A percentile compares a stretch with the other conserved stretches of the same genome.
Evolutionary conservation across 306 rosid genomes (phyloP).

Genomic region (Chamaecrista fasciculata): DNA sequence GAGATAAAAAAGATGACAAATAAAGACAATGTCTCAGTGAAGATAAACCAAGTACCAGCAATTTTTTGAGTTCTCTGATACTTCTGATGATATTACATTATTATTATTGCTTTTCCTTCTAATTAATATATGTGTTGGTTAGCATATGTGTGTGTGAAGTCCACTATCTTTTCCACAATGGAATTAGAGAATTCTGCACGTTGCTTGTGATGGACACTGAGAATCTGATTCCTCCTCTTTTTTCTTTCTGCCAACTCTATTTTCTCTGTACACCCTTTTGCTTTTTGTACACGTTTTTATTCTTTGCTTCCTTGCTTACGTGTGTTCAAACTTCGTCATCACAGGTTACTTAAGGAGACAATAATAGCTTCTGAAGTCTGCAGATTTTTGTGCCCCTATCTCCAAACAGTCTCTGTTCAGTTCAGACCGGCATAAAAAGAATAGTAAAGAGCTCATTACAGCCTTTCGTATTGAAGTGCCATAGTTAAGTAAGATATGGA

Average conservation of each 20-base stretch:
- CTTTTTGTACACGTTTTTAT: slow-evolving; percentile 29
- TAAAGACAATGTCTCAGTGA: too few relatives aligned
- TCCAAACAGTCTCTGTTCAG: slow-evolving; percentile 15
- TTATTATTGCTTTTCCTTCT: neutral
- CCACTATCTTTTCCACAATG: slow-evolving; percentile 1
- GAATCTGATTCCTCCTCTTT: slow-evolving; percentile 29
- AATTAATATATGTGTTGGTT: neutral
- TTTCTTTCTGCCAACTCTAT: slow-evolving; percentile 29
- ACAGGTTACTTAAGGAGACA: neutral
- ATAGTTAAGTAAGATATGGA: slow-evolving; percentile 36
- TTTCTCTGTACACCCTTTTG: slow-evolving; percentile 34
- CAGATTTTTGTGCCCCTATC: slow-evolving; percentile 26
- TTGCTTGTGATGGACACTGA: slow-evolving; percentile 32
- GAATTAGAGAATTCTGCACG: neutral
- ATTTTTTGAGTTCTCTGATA: too few relatives aligned
- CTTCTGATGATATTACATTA: too few relatives aligned
- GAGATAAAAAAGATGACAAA: too few relatives aligned
- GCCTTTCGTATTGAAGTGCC: neutral
- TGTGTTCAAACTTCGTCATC: neutral
- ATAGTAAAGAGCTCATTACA: neutral
- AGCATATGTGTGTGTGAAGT: slow-evolving; percentile 4
- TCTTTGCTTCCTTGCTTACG: slow-evolving; percentile 40
- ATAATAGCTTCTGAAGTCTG: neutral
- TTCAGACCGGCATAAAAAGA: slow-evolving; percentile 6
- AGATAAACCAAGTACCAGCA: neutral